These are phyloP conservation scores for Leccinum arenicola DNA, from an alignment of 768 basidiomycete species.

Conservation along the genomic window DNA sequence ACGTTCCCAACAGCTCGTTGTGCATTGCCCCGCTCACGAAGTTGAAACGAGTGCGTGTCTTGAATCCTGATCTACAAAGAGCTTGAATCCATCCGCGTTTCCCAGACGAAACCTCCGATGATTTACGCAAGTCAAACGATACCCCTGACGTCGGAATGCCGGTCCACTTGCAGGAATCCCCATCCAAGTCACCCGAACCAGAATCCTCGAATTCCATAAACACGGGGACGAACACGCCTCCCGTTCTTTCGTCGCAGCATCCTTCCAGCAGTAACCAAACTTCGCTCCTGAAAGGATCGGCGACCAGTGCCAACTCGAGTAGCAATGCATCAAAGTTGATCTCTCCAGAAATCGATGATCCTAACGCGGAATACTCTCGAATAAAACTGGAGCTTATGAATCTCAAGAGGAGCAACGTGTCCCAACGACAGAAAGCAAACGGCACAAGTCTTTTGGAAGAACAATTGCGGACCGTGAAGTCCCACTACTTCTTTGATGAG, in stretches of 20 bases:
- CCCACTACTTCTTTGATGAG: slow-evolving; percentile 70
- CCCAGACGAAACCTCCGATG: slow-evolving; percentile 15
- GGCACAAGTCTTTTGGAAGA: slow-evolving; percentile 40
- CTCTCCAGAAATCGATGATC: slow-evolving; percentile 47
- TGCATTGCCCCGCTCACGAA: slow-evolving; percentile 62
- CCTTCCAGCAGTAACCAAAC: background rate
- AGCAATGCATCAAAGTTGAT: slow-evolving; percentile 27
- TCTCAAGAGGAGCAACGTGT: slow-evolving; percentile 36
- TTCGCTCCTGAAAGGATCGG: slow-evolving; percentile 1
- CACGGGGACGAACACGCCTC: slow-evolving; percentile 40
- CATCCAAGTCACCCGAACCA: background rate
- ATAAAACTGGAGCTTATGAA: slow-evolving; percentile 56
- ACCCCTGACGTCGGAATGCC: slow-evolving; percentile 4
- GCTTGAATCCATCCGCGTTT: background rate
- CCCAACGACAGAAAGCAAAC: slow-evolving; percentile 25
- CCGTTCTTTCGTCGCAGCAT: slow-evolving; percentile 35
- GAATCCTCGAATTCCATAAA: slow-evolving; percentile 17
- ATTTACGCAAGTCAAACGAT: slow-evolving; percentile 6
- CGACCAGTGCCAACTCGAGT: slow-evolving; percentile 7
- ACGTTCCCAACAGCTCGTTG: slow-evolving; percentile 49
- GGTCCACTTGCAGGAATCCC: background rate
- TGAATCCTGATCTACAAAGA: background rate
- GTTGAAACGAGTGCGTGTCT: slow-evolving; percentile 36
- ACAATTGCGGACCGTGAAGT: slow-evolving; percentile 45
- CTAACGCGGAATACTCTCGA: slow-evolving; percentile 59